Evolutionary conservation across 2,329 filamentous ascomycete genomes (phyloP).

Genomic region (Achaetomium macrosporum): DNA sequence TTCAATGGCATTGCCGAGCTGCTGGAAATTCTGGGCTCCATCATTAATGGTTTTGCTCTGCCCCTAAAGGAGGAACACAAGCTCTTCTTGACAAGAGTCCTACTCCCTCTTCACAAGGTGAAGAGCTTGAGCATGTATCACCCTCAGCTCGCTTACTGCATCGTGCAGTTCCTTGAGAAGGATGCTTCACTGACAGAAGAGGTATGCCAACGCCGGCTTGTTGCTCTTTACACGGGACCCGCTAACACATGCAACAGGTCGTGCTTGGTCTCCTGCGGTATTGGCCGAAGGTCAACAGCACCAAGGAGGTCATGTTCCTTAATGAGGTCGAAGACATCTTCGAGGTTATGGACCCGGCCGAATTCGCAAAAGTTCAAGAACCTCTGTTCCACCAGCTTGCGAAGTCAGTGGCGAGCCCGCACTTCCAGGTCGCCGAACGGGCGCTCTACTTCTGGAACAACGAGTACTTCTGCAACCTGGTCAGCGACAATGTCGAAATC

Average conservation of each 20-base stretch:
- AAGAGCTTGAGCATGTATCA: constrained; percentile 99
- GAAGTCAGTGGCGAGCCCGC: constrained; percentile 95
- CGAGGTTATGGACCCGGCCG: constrained; percentile 97
- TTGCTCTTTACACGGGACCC: neutral
- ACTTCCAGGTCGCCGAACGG: constrained; percentile 97
- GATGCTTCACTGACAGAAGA: constrained; percentile 96
- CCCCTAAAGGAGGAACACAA: constrained; percentile 99
- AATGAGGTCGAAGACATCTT: constrained; percentile 99
- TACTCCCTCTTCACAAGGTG: constrained; percentile 93
- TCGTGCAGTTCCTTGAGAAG: constrained; percentile 97
- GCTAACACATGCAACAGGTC: constrained; percentile 49
- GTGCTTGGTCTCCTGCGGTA: constrained; percentile 91
- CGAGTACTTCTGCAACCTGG: constrained; percentile 98
- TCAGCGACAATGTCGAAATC: constrained; percentile 97
- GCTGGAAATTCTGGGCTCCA: constrained; percentile 92
- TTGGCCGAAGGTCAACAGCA: constrained; percentile 99
- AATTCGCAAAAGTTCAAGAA: constrained; percentile 98
- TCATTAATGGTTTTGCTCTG: constrained; percentile 97
- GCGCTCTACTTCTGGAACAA: constrained; percentile 99
- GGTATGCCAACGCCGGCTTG: constrained; percentile 43
- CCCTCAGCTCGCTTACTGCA: constrained; percentile 95
- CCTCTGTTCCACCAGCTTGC: constrained; percentile 95
- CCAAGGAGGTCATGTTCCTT: constrained; percentile 99
- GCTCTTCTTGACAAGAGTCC: constrained; percentile 86
- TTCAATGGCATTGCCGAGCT: constrained; percentile 98